phyloP scores from a whole-genome alignment of 164 flowering plant genomes.

The Litsea cubeba region DNA sequence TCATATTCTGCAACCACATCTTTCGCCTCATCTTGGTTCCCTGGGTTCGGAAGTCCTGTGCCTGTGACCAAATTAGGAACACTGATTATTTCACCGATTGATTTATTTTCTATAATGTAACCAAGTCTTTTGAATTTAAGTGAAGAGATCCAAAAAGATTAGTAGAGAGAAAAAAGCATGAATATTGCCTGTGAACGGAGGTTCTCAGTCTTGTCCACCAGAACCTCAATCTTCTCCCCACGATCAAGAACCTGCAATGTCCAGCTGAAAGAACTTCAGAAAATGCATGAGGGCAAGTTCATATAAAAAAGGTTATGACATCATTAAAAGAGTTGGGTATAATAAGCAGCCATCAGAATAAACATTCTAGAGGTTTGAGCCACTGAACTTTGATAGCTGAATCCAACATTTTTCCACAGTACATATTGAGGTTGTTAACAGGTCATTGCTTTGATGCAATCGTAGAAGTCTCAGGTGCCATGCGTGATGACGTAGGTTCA shows the following conservation, averaged over 20 bases:
- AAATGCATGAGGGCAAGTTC: neutral
- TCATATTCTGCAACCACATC: slow-evolving; percentile 94
- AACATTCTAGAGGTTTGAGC: no score
- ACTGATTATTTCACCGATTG: neutral
- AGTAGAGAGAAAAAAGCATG: neutral
- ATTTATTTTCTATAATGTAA: no score
- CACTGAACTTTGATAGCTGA: no score
- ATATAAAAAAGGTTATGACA: neutral
- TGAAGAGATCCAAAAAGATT: neutral
- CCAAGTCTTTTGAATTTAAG: neutral
- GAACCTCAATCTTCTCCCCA: slow-evolving; percentile 44
- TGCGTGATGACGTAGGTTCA: no score
- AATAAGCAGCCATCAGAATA: neutral
- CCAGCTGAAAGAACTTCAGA: neutral
- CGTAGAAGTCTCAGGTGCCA: no score
- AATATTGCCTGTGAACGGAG: slow-evolving; percentile 42
- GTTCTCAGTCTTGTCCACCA: slow-evolving; percentile 49
- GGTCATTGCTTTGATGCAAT: no score
- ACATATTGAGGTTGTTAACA: no score
- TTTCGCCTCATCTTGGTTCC: slow-evolving; percentile 77
- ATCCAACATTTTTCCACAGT: no score
- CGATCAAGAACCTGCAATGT: slow-evolving; percentile 41
- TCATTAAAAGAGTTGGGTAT: neutral
- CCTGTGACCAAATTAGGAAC: slow-evolving; percentile 33
- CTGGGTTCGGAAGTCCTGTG: slow-evolving; percentile 74